A percentile compares a stretch with the other conserved stretches of the same genome.
Conservation (phyloP, 441 rosid species). For the Corymbia calophylla region DNA sequence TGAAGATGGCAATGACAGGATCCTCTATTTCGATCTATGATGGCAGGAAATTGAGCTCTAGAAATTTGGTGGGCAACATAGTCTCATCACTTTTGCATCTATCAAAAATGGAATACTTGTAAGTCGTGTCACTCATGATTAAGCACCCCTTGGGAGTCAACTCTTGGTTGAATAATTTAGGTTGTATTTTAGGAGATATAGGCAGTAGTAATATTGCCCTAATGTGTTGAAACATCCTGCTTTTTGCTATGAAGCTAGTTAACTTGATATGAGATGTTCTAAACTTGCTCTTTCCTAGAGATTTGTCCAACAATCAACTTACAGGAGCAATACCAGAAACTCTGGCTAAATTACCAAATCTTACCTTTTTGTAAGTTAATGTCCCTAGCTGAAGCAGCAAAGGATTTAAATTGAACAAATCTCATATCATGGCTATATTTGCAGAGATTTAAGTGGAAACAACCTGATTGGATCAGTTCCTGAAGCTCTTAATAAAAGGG, state of each 20-base stretch:
- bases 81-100: neutral
- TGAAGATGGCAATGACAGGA: neutral
- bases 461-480: neutral
- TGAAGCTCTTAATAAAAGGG: neutral
- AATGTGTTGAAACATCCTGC: neutral
- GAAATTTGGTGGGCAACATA: neutral
- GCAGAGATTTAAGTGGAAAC: neutral
- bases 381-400: neutral
- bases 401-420: neutral
- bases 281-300: neutral
- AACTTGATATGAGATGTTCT: no score
- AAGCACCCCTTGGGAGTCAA: neutral
- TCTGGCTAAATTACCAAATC: neutral
- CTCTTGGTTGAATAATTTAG: neutral
- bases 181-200: neutral
- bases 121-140: neutral
- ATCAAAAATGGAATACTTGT: neutral
- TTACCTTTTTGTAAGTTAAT: neutral
- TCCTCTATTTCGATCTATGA: neutral
- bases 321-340: neutral
- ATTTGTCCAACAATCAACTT: neutral
- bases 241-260: neutral
- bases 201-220: neutral
- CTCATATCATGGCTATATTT: neutral
- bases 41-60: neutral